These are phyloP conservation scores for Boletus huronensis DNA, from an alignment of 768 basidiomycete species.

Conservation along the genomic window DNA sequence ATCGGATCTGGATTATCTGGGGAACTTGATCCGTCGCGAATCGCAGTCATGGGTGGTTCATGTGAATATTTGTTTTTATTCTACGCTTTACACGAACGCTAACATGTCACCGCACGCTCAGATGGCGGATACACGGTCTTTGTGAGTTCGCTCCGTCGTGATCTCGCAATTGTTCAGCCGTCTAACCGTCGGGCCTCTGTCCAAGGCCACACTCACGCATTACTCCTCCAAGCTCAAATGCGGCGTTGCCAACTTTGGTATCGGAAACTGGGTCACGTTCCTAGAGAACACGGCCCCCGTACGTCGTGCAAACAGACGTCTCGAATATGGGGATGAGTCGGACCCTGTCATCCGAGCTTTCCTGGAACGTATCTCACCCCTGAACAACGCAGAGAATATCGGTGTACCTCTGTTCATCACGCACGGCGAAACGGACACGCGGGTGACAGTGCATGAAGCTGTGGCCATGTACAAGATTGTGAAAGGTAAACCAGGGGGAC, in stretches of 20 bases:
- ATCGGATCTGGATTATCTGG: conserved; percentile 30
- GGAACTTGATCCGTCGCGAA: conserved; percentile 35
- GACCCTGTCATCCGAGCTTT: conserved; percentile 36
- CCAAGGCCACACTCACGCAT: conserved; percentile 39
- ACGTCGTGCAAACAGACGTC: conserved; percentile 34
- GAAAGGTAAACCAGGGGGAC: conserved; percentile 18
- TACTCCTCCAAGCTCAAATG: conserved; percentile 40
- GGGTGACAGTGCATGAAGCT: conserved; percentile 40
- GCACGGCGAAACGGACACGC: conserved; percentile 40
- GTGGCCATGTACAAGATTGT: conserved; percentile 37
- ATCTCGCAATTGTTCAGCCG: neutral
- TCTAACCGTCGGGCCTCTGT: neutral
- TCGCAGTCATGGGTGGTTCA: conserved; percentile 42
- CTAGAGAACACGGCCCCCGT: conserved; percentile 40
- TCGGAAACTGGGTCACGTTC: conserved; percentile 39
- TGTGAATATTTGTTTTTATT: conserved; percentile 25
- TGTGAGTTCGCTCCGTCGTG: conserved; percentile 20
- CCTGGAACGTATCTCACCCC: conserved; percentile 38
- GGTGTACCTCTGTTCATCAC: conserved; percentile 37
- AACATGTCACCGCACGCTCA: conserved; percentile 4
- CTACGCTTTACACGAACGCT: neutral
- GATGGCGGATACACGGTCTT: conserved; percentile 43
- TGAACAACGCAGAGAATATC: conserved; percentile 38
- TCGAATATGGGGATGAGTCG: conserved; percentile 42
- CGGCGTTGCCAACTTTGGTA: conserved; percentile 40